Evolutionary conservation across 176 grass and related monocot genomes (phyloP).

Genomic region (Carex pumila): DNA sequence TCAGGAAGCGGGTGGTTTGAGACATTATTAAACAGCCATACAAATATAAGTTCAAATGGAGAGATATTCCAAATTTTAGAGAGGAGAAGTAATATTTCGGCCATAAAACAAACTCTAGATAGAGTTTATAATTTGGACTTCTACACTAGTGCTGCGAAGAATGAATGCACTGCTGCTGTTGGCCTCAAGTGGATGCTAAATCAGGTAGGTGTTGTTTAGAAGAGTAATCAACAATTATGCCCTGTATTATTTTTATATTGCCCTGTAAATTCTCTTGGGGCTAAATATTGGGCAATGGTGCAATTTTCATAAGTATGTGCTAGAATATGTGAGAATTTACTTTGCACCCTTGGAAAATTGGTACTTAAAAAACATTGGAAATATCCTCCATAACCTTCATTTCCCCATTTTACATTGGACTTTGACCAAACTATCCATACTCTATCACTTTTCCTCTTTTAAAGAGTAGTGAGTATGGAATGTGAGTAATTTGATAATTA

Average conservation of each 20-base stretch:
- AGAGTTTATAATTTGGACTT: constrained; percentile 88
- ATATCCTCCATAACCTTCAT: background rate
- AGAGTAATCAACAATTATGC: background rate
- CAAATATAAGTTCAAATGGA: constrained; percentile 83
- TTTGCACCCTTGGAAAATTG: background rate
- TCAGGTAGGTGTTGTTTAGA: constrained; percentile 44
- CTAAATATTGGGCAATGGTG: background rate
- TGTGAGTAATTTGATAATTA: background rate
- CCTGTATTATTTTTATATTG: background rate
- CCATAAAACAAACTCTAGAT: constrained; percentile 69
- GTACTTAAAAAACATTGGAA: background rate
- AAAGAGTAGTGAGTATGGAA: background rate
- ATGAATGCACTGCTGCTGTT: constrained; percentile 85
- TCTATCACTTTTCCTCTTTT: background rate
- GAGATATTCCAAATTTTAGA: constrained; percentile 83
- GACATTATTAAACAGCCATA: constrained; percentile 86
- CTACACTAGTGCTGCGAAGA: constrained; percentile 82
- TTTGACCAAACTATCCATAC: background rate
- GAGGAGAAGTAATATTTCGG: constrained; percentile 67
- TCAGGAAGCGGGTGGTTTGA: constrained; percentile 99
- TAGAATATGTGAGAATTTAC: background rate
- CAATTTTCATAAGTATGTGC: background rate
- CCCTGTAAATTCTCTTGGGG: background rate
- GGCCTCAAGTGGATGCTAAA: constrained; percentile 99
- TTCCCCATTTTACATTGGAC: background rate